These are phyloP conservation scores for Saccharum hybrid DNA, from an alignment of 202 grass and related monocot species.

Conservation along the genomic window DNA sequence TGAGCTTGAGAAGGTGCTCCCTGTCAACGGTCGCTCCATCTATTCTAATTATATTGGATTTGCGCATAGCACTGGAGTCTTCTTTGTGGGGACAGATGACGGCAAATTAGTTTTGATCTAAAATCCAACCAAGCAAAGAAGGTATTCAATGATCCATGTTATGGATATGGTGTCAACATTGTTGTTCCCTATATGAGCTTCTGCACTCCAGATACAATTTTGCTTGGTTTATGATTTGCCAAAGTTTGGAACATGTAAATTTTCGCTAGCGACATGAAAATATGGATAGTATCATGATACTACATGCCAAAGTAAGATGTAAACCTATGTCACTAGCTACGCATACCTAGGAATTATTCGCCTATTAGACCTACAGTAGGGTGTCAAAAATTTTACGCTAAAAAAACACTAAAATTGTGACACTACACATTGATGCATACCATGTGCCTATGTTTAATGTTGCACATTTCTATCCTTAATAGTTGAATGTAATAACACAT, in stretches of 20 bases:
- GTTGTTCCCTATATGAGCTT: constrained; percentile 19
- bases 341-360: not conserved
- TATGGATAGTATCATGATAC: not conserved
- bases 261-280: not conserved
- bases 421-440: no score
- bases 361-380: not conserved
- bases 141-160: not conserved
- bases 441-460: no score
- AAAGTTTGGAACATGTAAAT: not conserved
- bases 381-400: no score
- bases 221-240: not conserved
- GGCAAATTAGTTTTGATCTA: not conserved
- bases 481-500: no score
- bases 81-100: not conserved
- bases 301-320: not conserved
- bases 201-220: constrained; percentile 1
- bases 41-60: not conserved
- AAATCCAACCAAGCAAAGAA: not conserved
- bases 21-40: not conserved
- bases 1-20: not conserved
- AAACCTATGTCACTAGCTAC: not conserved
- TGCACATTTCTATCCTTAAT: not conserved
- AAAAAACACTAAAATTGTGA: no score
- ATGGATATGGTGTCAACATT: not conserved
- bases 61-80: not conserved